Conservation (phyloP, 2,329 filamentous ascomycete genomes). For the Epichloe amarillans region DNA sequence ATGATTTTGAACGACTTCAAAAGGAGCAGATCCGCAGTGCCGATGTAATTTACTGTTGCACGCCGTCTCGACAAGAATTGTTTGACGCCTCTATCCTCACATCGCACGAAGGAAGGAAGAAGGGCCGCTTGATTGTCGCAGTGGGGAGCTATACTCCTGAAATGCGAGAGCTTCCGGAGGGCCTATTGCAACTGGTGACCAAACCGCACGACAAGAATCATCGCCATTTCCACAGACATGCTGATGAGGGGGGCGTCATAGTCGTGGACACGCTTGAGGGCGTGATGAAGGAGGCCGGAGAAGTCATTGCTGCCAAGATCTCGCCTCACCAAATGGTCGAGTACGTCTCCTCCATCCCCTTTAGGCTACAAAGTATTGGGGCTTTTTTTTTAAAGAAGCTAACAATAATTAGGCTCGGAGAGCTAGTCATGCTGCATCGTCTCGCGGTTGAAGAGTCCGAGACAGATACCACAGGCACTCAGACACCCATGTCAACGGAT, state of each 20-base stretch:
- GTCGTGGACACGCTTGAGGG: constrained; percentile 68
- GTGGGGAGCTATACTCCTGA: constrained; percentile 55
- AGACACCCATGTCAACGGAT: constrained; percentile 9
- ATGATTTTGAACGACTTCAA: constrained; percentile 51
- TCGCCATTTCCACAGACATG: constrained; percentile 54
- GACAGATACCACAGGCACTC: constrained; percentile 17
- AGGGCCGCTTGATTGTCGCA: constrained; percentile 58
- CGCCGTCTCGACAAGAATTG: constrained; percentile 58
- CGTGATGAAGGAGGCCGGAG: constrained; percentile 71
- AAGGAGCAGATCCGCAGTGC: constrained; percentile 58
- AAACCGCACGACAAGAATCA: constrained; percentile 29
- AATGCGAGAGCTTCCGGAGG: constrained; percentile 75
- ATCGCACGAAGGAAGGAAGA: constrained; percentile 52
- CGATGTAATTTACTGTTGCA: constrained; percentile 82
- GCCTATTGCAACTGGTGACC: constrained; percentile 53
- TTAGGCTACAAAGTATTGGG: neutral
- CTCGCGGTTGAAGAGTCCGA: constrained; percentile 28
- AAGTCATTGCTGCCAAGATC: constrained; percentile 68
- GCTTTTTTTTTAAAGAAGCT: neutral
- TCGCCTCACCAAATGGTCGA: constrained; percentile 68
- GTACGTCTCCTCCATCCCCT: constrained; percentile 25
- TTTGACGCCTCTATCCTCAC: constrained; percentile 66
- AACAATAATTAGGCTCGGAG: constrained; percentile 46
- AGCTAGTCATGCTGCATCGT: constrained; percentile 52
- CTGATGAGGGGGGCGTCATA: constrained; percentile 49